Conservation (phyloP, 225 moss, liverwort and hornwort species). For the Neckera pumila region DNA sequence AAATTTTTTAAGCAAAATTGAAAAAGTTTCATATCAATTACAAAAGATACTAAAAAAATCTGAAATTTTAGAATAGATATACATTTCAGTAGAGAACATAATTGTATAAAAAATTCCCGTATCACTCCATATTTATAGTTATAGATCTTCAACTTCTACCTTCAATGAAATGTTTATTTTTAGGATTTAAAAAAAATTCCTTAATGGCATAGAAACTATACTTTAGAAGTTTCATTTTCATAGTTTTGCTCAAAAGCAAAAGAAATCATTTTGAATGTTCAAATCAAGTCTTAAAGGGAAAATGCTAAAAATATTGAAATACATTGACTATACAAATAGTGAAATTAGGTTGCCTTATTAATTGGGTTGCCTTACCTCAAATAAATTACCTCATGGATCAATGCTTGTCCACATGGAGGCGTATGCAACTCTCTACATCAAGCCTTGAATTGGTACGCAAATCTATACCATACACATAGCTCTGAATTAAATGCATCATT, state of each 20-base stretch:
- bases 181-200: background rate
- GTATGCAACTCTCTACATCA: too few species aligned
- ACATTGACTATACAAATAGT: too few species aligned
- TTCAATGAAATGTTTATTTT: background rate
- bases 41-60: rapidly evolving
- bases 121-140: background rate
- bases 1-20: background rate
- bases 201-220: rapidly evolving
- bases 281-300: background rate
- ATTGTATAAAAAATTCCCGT: rapidly evolving
- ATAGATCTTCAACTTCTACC: background rate
- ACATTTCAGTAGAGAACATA: background rate
- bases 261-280: background rate
- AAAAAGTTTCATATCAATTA: too few species aligned
- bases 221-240: background rate
- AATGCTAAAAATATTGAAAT: background rate
- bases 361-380: too few species aligned
- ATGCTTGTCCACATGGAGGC: too few species aligned
- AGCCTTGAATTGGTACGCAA: too few species aligned
- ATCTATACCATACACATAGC: too few species aligned
- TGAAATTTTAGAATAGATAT: background rate
- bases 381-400: too few species aligned
- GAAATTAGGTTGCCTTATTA: too few species aligned
- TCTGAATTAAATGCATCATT: too few species aligned
- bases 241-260: background rate